Base-by-base conservation (phyloP, 208 protist genomes). In the Acanthamoeba castellanii region DNA sequence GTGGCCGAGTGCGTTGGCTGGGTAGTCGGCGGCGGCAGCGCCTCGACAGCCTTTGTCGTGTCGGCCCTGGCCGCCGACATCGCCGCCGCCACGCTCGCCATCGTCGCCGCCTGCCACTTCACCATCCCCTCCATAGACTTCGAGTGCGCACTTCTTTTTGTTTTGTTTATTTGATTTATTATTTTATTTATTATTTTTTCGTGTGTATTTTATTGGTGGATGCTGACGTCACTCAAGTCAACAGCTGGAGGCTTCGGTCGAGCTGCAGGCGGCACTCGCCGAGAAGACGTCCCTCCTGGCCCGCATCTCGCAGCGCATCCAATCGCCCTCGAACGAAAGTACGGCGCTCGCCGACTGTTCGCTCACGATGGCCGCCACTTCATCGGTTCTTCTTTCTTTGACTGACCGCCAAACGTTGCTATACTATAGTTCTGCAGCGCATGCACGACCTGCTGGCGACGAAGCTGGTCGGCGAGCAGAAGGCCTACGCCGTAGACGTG, bases 371-470 rank as follows among this genome's bases (percentile, higher is more conserved):
- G n/a, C n/a, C n/a, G n/a, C n/a, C n/a, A n/a, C n/a, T n/a, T n/a
- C n/a, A n/a, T 57, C 16, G 52, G 11, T 16, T 16, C 52, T 7
- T 7, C 52, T 20, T 20, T 57, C 16, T 7, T 57, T 57, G 52
- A 7, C 52, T 57, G 52, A 57, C 11, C 52, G 11, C 16, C 52
- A 16, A 57, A 16, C 52, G 7, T 57, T 20, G 11, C 52, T 57
- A 20, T 7, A 57, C 52, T 50, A 9, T 25, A 82, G 72, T 82
- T 25, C 25, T 82, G 72, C 72, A 82, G 25, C 72, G 72, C 42
- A 82, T 82, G 72, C 72, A 82, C 32, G 72, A 82, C 25, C 9
- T 82, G 34, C 32, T 82, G 72, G 5, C 30, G 72, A 82, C 72
- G 13, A 82, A 82, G 72, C 72, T 82, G 6, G 42, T 82, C 7